Evolutionary conservation across 768 basidiomycete genomes (phyloP).

Genomic region (Agaricus bisporus): DNA sequence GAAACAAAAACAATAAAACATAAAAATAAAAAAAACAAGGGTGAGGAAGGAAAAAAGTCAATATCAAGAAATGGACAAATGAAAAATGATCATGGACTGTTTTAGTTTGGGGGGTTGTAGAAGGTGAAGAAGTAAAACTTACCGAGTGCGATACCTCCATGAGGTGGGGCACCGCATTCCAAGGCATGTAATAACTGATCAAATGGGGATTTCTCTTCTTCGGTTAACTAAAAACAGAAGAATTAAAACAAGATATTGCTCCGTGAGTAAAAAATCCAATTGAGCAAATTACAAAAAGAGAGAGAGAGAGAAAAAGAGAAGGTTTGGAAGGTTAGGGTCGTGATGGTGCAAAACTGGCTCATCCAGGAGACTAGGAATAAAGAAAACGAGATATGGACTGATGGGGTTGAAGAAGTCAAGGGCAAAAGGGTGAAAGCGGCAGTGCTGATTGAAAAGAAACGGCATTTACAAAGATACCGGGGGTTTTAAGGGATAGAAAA

Average conservation of each 20-base stretch:
- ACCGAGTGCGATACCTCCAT: slow-evolving; percentile 94
- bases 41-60: background rate
- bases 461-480: background rate
- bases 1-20: background rate
- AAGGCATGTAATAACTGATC: slow-evolving; percentile 83
- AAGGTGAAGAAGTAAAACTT: slow-evolving; percentile 13
- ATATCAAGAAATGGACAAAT: too few species aligned
- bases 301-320: too few species aligned
- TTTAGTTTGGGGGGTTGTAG: background rate
- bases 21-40: too few species aligned
- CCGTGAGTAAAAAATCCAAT: too few species aligned
- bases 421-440: background rate
- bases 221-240: slow-evolving; percentile 48
- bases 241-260: too few species aligned
- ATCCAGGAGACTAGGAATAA: background rate
- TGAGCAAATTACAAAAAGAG: background rate
- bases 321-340: too few species aligned
- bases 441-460: slow-evolving; percentile 1
- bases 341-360: too few species aligned
- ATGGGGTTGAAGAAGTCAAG: background rate
- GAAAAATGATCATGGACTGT: too few species aligned
- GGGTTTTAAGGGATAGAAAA: background rate
- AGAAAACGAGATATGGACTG: background rate
- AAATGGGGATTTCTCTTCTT: slow-evolving; percentile 71
- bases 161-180: slow-evolving; percentile 87